Evolutionary conservation across 148 eudicot genomes (phyloP), one percentile per base, ranked within the genome.

Genomic region (Rhododendron williamsianum): DNA sequence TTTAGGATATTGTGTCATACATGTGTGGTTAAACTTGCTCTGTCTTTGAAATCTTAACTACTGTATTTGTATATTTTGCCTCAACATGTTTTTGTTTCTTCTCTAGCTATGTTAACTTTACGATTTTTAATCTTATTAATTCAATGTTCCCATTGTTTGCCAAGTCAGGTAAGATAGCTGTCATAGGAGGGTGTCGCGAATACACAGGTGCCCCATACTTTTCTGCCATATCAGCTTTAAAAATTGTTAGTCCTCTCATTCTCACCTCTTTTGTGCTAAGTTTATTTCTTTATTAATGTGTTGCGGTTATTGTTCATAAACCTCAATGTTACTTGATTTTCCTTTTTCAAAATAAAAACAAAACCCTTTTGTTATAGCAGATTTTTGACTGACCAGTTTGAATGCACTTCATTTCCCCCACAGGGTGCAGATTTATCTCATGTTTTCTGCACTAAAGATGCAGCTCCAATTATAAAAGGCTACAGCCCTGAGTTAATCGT

Each of bases 341-440:
- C 73, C 8, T 48, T 46, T 78, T 36, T 9, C 16, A 16, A 41
- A 43, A 13, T 2, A 63, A 60, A 60, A 81, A 51, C 30, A 65
- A 65, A 65, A 2, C 18, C 54, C 8, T 43, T 6, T 73, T 30
- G 25, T 76, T 33, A 9, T 11, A 9, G 48, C 38, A 12, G 38
- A 83, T 81, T 38, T 84, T 15, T 35, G 1, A 41, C 25, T 69
- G 58, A 41, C 52, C 30, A 69, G 13, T 27, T 77, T 78, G 11
- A 63, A 41, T 58, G 56, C 13, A 60, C 48, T 6, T 63, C 85
- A 52, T 77, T 78, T 81, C 84, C 73, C 35, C 81, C 76, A 76
- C 90, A 97, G 99, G 99, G 99, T 88, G 98, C 99, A 88, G 99
- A 97, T 93, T 87, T 97, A 74, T 97, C 98, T 38, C 99, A 97